Percentiles rank a stretch among this genome's conserved stretches.
phyloP scores from a whole-genome alignment of 2,329 filamentous ascomycete genomes.

The Aspergillus puulaauensis region DNA sequence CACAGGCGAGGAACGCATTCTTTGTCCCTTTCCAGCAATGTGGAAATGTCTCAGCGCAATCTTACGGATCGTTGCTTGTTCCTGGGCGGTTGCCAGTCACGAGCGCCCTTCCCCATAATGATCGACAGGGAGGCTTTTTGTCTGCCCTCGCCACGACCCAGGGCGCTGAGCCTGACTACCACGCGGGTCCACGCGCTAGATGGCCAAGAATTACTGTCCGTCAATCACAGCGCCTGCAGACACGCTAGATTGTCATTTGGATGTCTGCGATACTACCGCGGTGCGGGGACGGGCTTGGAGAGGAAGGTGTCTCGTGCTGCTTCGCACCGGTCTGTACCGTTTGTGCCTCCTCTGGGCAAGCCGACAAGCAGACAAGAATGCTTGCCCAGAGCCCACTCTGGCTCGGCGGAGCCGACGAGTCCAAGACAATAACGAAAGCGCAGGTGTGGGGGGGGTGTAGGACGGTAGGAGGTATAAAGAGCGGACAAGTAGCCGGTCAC shows the following conservation, averaged over 20 bases:
- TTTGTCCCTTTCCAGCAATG: not conserved
- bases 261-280: not conserved
- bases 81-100: not conserved
- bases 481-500: not conserved
- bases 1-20: too few species aligned
- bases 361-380: not conserved
- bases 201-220: not conserved
- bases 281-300: not conserved
- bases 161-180: not conserved
- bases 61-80: not conserved
- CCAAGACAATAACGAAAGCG: not conserved
- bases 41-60: not conserved
- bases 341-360: too few species aligned
- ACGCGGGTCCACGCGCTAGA: not conserved
- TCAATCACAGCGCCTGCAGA: not conserved
- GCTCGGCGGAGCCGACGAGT: not conserved
- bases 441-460: not conserved
- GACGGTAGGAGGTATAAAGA: not conserved
- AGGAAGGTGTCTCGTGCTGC: not conserved
- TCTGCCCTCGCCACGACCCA: not conserved
- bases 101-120: not conserved
- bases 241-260: not conserved
- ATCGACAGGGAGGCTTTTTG: not conserved
- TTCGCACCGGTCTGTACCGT: too few species aligned
- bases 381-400: not conserved